A percentile compares a stretch with the other conserved stretches of the same genome.
Conservation (phyloP, 805 yeast genomes). For the Tetrapisispora arboricola region DNA sequence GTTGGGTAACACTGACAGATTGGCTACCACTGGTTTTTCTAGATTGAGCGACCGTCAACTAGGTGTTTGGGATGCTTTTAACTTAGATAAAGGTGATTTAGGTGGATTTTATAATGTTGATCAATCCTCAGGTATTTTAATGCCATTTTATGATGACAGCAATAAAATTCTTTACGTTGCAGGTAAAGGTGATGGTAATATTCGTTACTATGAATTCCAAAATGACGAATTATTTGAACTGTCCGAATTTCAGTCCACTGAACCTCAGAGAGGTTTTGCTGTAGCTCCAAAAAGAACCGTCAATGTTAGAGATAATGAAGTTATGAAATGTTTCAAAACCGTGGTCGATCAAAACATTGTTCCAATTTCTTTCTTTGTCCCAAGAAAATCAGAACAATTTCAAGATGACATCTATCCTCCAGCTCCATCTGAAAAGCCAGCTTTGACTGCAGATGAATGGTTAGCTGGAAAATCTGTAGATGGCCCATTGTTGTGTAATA, state of each 20-base stretch:
- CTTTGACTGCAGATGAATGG: slow-evolving; percentile 73
- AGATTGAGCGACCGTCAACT: slow-evolving; percentile 88
- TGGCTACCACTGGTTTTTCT: slow-evolving; percentile 91
- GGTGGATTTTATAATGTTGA: slow-evolving; percentile 84
- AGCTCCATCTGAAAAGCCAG: slow-evolving; percentile 72
- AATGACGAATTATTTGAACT: slow-evolving; percentile 73
- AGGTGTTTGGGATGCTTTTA: slow-evolving; percentile 82
- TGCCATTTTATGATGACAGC: slow-evolving; percentile 81
- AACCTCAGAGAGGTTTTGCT: slow-evolving; percentile 95
- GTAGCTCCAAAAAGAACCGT: slow-evolving; percentile 77
- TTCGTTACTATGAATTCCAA: slow-evolving; percentile 84
- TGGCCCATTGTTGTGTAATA: slow-evolving; percentile 69
- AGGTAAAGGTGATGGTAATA: slow-evolving; percentile 97
- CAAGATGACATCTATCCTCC: slow-evolving; percentile 91
- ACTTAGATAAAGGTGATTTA: slow-evolving; percentile 70
- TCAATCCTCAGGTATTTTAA: slow-evolving; percentile 83
- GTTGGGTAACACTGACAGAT: slow-evolving; percentile 78
- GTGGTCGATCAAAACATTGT: slow-evolving; percentile 76
- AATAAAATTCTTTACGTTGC: slow-evolving; percentile 78
- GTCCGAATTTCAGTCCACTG: slow-evolving; percentile 82
- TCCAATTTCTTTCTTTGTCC: slow-evolving; percentile 87
- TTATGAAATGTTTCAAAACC: slow-evolving; percentile 75
- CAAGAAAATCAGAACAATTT: slow-evolving; percentile 87
- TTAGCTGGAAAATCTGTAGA: slow-evolving; percentile 65
- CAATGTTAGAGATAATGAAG: slow-evolving; percentile 73